These are phyloP conservation scores for Salix purpurea DNA, from an alignment of 345 rosid genomes.

Conservation along the genomic window DNA sequence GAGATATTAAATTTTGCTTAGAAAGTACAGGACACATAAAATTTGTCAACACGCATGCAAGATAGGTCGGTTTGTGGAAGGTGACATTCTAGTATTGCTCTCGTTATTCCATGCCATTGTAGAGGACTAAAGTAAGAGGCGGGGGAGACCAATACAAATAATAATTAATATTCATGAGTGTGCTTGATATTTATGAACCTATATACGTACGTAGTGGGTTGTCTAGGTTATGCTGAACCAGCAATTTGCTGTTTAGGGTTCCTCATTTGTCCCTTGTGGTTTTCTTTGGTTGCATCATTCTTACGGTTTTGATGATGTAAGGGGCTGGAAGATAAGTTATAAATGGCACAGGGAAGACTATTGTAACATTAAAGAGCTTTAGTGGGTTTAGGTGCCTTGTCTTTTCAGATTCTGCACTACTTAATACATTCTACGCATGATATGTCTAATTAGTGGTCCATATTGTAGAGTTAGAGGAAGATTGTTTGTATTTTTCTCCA, in stretches of 20 bases:
- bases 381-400: not conserved
- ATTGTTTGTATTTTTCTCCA: not conserved
- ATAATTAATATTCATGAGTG: not conserved
- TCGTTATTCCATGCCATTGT: not conserved
- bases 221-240: not conserved
- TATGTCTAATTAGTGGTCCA: not conserved
- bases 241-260: not conserved
- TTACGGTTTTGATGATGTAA: not conserved
- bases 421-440: not conserved
- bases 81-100: not conserved
- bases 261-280: not conserved
- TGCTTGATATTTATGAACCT: not conserved
- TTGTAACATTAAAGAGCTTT: not conserved
- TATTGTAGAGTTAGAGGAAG: not conserved
- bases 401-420: not conserved
- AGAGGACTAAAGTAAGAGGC: not conserved
- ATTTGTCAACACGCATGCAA: conserved; percentile 27
- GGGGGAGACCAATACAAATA: not conserved
- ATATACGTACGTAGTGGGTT: not conserved
- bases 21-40: not conserved
- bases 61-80: conserved; percentile 22
- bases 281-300: not conserved
- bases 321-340: not conserved
- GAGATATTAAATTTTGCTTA: not conserved
- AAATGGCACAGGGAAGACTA: not conserved